phyloP scores from a whole-genome alignment of 176 grass and related monocot genomes.

The Avena atlantica region DNA sequence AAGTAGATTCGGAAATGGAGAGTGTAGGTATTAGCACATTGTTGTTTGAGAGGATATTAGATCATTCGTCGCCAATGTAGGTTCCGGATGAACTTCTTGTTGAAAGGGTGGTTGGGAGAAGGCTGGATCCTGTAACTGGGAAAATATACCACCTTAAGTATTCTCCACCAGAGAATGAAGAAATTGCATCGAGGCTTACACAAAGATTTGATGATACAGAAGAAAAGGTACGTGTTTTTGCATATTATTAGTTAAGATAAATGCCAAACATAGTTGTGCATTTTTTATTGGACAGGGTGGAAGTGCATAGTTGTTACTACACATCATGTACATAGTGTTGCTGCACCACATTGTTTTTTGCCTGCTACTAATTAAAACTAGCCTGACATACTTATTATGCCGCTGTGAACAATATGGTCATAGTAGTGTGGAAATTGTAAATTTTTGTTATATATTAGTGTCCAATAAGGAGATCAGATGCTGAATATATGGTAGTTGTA shows the following conservation, averaged over 20 bases:
- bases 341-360: background rate
- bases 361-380: slow-evolving; percentile 13
- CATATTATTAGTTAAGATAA: slow-evolving; percentile 16
- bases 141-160: slow-evolving; percentile 98
- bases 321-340: background rate
- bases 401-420: background rate
- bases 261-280: background rate
- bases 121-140: slow-evolving; percentile 84
- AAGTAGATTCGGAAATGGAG: slow-evolving; percentile 9
- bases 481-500: background rate
- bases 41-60: slow-evolving; percentile 8
- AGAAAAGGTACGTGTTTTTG: slow-evolving; percentile 77
- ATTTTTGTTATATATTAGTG: background rate
- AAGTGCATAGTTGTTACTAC: slow-evolving; percentile 29
- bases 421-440: background rate
- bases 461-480: background rate
- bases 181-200: slow-evolving; percentile 88
- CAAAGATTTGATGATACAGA: slow-evolving; percentile 97
- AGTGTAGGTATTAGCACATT: background rate
- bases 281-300: slow-evolving; percentile 8
- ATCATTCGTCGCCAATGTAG: slow-evolving; percentile 43
- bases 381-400: background rate
- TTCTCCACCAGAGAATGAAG: slow-evolving; percentile 95
- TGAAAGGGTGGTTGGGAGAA: slow-evolving; percentile 94
- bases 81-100: slow-evolving; percentile 84